These are phyloP conservation scores for Iberis amara DNA, from an alignment of 441 rosid genomes.

Conservation along the genomic window DNA sequence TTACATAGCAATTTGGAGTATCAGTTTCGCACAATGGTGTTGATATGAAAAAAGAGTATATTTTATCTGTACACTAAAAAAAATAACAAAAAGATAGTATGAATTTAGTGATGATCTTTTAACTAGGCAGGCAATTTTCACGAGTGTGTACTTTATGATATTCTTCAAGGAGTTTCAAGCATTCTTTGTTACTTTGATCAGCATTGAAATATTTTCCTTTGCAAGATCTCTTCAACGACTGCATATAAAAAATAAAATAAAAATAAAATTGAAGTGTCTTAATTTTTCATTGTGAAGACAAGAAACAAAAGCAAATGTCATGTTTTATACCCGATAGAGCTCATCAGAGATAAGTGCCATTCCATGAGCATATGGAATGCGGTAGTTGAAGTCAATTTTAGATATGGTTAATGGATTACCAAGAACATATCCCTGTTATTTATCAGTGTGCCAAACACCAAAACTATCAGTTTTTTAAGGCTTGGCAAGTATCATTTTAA, in stretches of 20 bases:
- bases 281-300: background rate
- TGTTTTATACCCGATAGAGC: background rate
- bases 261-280: background rate
- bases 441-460: too few species aligned
- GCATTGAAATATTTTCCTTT: constrained; percentile 30
- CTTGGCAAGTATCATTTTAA: too few species aligned
- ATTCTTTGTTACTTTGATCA: constrained; percentile 35
- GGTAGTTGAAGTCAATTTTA: too few species aligned
- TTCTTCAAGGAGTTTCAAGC: constrained; percentile 31
- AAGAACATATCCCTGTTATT: too few species aligned
- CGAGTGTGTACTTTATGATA: constrained; percentile 22
- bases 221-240: constrained; percentile 36
- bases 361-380: too few species aligned
- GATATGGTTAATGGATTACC: too few species aligned
- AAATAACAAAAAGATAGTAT: background rate
- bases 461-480: too few species aligned
- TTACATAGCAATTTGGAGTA: constrained; percentile 15
- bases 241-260: background rate
- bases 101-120: background rate
- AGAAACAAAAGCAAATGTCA: background rate
- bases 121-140: background rate
- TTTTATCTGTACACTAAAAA: background rate
- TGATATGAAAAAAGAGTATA: background rate
- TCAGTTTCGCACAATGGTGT: background rate
- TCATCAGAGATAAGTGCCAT: too few species aligned